Percentiles rank a stretch among this genome's conserved stretches.
Evolutionary conservation across 768 basidiomycete genomes (phyloP).

Genomic region (Podaxis sp.): DNA sequence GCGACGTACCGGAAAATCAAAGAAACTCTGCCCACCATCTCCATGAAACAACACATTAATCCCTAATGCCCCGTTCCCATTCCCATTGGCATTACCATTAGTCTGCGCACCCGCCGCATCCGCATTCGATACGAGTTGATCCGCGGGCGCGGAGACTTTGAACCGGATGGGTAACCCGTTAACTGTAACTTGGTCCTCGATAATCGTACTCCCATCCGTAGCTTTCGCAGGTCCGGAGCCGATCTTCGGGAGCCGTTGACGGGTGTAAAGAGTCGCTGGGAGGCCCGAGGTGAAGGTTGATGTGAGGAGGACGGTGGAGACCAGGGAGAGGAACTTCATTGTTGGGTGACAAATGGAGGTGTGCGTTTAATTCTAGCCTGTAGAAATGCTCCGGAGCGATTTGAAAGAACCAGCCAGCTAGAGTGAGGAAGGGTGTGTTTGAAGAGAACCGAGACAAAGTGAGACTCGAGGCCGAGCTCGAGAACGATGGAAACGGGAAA

Average conservation of each 20-base stretch:
- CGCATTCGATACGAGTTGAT: not conserved
- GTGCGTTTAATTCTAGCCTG: not conserved
- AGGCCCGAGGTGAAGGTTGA: not conserved
- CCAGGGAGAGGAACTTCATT: not conserved
- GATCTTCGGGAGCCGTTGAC: not conserved
- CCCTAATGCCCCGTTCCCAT: not conserved
- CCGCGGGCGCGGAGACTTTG: not conserved
- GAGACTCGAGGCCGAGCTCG: not conserved
- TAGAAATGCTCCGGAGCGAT: not conserved
- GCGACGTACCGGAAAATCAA: not conserved
- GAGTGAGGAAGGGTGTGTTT: not conserved
- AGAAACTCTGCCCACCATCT: conserved; percentile 1
- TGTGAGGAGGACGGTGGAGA: not conserved
- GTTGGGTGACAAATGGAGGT: not conserved
- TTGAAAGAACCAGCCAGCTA: not conserved
- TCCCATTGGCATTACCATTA: not conserved
- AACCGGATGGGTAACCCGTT: not conserved
- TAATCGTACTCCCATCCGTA: not conserved
- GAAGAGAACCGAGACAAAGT: not conserved
- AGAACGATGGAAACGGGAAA: not conserved
- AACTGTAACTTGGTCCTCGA: not conserved
- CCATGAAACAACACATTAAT: conserved; percentile 1
- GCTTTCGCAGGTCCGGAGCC: not conserved
- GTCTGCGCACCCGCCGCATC: not conserved
- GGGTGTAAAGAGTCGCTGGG: not conserved